Evolutionary conservation across 352 stramenopile species (phyloP), one percentile per base, ranked within the genome.

Genomic region (Pythium brassicae): DNA sequence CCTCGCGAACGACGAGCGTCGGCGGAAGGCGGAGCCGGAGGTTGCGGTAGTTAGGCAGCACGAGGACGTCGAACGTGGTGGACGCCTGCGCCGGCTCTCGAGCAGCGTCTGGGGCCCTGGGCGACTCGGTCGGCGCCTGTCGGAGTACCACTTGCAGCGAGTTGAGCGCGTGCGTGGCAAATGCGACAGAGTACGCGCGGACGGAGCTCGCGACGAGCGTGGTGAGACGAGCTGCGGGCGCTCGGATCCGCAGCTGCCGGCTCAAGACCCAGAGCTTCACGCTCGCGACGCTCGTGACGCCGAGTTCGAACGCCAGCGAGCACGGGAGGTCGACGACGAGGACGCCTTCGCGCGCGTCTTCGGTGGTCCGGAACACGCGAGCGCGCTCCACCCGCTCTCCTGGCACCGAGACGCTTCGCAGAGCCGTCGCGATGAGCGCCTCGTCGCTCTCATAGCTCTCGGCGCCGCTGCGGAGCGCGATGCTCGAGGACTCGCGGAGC

Each of bases 381-480:
- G 57, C 19, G 19, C 52, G 48, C 45, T 50, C 17, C 0, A 62
- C 22, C 2, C 35, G 46, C 49, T 75, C 67, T 20, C 32, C 54
- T 3, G 58, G 5, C 10, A 59, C 1, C 14, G 61, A 20, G 27
- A 75, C 42, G 15, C 26, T 43, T 46, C 50, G 25, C 10, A 63
- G 20, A 9, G 61, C 57, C 19, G 52, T 23, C 27, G 56, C 4
- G 19, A 67, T 45, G 23, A 50, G 34, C 20, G 50, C 50, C 29
- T 72, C 57, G 39, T 55, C 53, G 50, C 66, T 50, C 10, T 20
- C 17, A 43, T 57, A 65, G 29, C 64, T 27, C 17, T 23, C 25
- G 7, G 9, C 52, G 23, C 50, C 29, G 17, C 20, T 55, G 4
- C 20, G 10, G 19, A 50, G 23, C 4, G 48, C n/a, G 6, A 39